A percentile compares a stretch with the other conserved stretches of the same genome.
These are phyloP conservation scores for Centrapalus pauciflorus DNA, from an alignment of 129 eudicot species.

Conservation along the genomic window DNA sequence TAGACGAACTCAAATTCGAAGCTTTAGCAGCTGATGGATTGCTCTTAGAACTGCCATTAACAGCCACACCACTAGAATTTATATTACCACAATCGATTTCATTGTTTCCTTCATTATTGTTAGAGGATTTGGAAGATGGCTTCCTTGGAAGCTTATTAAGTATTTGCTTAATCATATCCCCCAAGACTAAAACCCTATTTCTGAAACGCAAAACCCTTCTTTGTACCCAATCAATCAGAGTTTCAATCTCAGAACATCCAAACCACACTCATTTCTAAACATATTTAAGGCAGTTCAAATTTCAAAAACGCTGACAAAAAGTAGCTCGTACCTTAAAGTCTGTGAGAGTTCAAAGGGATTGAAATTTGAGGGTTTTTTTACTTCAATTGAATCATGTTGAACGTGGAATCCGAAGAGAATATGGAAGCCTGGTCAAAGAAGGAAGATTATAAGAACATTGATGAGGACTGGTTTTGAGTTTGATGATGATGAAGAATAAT, in stretches of 20 bases:
- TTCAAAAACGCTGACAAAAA: slow-evolving; percentile 1
- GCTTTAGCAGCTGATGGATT: slow-evolving; percentile 14
- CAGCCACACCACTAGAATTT: slow-evolving; percentile 22
- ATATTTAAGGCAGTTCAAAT: neutral
- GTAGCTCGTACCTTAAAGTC: slow-evolving; percentile 28
- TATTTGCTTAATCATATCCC: slow-evolving; percentile 61
- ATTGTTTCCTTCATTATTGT: slow-evolving; percentile 27
- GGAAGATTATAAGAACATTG: neutral
- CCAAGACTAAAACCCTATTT: neutral
- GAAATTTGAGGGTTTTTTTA: neutral
- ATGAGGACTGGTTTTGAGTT: neutral
- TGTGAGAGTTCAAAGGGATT: neutral
- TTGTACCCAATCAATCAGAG: slow-evolving; percentile 6
- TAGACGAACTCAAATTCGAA: neutral
- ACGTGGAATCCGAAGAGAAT: neutral
- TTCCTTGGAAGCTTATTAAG: slow-evolving; percentile 70
- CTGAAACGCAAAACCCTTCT: slow-evolving; percentile 11
- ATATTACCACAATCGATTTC: slow-evolving; percentile 21
- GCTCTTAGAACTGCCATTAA: slow-evolving; percentile 12
- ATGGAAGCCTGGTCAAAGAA: neutral
- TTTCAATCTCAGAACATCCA: slow-evolving; percentile 11
- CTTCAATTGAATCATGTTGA: slow-evolving; percentile 7
- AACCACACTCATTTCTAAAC: neutral
- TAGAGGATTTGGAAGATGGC: slow-evolving; percentile 59
- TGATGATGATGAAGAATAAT: neutral